These are phyloP conservation scores for Monosporascus sp. DNA, from an alignment of 2,329 filamentous ascomycete species.

Conservation along the genomic window DNA sequence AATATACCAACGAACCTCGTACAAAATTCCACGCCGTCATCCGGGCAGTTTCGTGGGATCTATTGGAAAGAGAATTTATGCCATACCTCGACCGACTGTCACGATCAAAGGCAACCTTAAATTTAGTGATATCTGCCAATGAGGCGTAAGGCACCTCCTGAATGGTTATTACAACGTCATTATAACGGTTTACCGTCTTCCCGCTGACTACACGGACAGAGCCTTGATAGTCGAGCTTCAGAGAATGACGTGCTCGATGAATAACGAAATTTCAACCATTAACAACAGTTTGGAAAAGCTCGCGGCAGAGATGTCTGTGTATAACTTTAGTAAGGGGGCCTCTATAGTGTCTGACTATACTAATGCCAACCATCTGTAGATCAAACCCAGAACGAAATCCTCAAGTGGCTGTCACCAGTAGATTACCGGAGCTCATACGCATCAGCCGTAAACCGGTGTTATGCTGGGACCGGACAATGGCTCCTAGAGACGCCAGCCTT, in stretches of 20 bases:
- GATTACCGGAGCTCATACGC: slow-evolving; percentile 3
- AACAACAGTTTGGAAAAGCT: background rate
- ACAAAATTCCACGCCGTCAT: slow-evolving; percentile 2
- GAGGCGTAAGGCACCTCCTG: background rate
- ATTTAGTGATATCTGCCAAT: slow-evolving; percentile 3
- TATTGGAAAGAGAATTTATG: slow-evolving; percentile 2
- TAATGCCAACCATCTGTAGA: background rate
- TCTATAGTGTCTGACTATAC: background rate
- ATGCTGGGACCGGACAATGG: slow-evolving; percentile 3
- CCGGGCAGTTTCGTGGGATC: slow-evolving; percentile 2
- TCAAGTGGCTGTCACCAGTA: slow-evolving; percentile 5
- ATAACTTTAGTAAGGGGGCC: no score
- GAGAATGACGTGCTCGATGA: slow-evolving; percentile 1
- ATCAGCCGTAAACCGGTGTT: slow-evolving; percentile 1
- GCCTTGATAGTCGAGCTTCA: slow-evolving; percentile 4
- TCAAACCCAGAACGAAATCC: background rate
- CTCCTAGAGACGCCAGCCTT: slow-evolving; percentile 2
- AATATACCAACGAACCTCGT: background rate
- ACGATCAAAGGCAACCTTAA: slow-evolving; percentile 4
- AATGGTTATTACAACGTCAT: no score
- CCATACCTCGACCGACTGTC: slow-evolving; percentile 2
- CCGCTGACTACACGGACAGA: background rate
- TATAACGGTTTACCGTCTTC: no score
- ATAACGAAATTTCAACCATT: background rate
- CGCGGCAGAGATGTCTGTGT: no score